Base-by-base conservation (phyloP, 2,329 filamentous ascomycete species). In the Fusarium nelsonii region DNA sequence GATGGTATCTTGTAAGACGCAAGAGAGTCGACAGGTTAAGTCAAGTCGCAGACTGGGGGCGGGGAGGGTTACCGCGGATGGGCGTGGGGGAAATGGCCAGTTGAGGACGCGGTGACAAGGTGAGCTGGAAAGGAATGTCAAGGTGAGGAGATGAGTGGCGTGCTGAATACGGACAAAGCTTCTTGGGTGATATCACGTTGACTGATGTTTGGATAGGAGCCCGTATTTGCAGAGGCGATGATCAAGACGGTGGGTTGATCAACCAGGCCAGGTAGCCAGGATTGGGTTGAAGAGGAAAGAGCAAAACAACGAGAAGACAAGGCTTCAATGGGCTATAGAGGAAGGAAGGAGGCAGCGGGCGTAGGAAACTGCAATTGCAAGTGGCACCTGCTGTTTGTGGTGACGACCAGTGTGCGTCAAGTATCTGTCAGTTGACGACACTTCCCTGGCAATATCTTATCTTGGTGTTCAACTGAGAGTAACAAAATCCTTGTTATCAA, bases 111-210 rank as follows among this genome's bases (percentile, higher is more conserved):
- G 65, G 63, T 66, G 69, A 69, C 70, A 65, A 75, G 73, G 73
- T 75, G 59, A 63, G 46, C 71, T 74, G 66, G 39, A 57, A 65
- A 75, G 68, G 64, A 53, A 63, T 52, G 44, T 32, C 61, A 68
- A 74, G 71, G 70, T 75, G 73, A 75, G 73, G 73, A 75, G 73
- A 75, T 34, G 65, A 54, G 66, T 75, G 73, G 73, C 63, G 73
- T 75, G 49, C 44, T 37, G 43, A 63, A 57, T 58, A 40, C 43
- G 54, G 46, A 33, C 51, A 43, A 55, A 52, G 52, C 56, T 55
- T 59, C 46, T 34, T 67, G 30, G 36, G 40, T 34, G 55, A 61
- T 63, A 61, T 66, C 70, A 75, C 73, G 62, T 65, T 75, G 70
- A 33, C 45, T 49, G 34, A 53, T 68, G 65, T 65, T 68, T 73